phyloP scores from a whole-genome alignment of 331 rosid genomes.

The Rosa hybrid region DNA sequence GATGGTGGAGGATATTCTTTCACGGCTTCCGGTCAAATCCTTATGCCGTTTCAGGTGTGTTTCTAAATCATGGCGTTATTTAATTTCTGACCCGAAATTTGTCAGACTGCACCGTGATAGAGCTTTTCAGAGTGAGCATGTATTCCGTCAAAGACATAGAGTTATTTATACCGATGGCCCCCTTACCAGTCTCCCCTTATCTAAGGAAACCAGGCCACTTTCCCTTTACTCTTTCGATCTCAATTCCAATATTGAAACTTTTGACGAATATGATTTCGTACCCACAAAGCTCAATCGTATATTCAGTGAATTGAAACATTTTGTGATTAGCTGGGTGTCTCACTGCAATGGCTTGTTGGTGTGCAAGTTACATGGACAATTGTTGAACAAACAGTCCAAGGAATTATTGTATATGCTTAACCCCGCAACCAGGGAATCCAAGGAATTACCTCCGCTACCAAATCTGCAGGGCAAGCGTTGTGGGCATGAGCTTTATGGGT shows the following conservation, averaged over 20 bases:
- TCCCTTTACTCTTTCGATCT: neutral
- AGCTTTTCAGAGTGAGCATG: too few species aligned
- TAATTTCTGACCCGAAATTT: too few species aligned
- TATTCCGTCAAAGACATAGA: too few species aligned
- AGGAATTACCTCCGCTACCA: neutral
- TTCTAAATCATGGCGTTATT: too few species aligned
- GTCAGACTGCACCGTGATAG: too few species aligned
- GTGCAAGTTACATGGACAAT: neutral
- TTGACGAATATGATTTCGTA: neutral
- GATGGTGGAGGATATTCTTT: too few species aligned
- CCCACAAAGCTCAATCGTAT: neutral
- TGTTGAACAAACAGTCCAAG: neutral
- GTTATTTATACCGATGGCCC: neutral
- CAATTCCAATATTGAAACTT: neutral
- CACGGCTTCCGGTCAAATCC: too few species aligned
- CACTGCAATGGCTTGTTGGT: slow-evolving; percentile 9
- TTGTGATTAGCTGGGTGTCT: neutral
- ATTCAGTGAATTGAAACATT: neutral
- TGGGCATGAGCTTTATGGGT: neutral
- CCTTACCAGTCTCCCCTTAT: too few species aligned
- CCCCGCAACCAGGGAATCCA: too few species aligned
- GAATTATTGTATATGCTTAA: too few species aligned
- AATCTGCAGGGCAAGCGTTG: neutral
- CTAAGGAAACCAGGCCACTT: neutral
- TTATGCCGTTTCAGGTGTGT: too few species aligned